Conservation (phyloP, 139 green algal species). For the Chlorella vulgaris region DNA sequence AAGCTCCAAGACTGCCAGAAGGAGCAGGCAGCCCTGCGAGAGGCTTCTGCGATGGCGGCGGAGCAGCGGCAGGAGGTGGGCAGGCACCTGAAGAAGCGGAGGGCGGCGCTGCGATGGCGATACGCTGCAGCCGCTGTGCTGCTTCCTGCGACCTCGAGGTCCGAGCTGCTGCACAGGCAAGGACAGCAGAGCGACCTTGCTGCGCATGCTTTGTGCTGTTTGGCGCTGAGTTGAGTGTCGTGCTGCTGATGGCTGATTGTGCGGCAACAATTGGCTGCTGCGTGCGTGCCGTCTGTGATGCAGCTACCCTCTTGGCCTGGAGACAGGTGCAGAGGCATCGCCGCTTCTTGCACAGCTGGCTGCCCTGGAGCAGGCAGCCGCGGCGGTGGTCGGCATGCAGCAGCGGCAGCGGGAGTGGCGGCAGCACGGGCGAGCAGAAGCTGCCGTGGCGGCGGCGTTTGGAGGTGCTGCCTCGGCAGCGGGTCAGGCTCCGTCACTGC, state of each 20-base stretch:
- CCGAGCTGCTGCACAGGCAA: not conserved
- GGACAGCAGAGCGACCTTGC: no score
- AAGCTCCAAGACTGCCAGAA: constrained; percentile 7
- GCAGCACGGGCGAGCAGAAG: not conserved
- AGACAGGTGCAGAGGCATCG: not conserved
- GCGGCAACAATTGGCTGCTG: no score
- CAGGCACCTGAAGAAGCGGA: not conserved
- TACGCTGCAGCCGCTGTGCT: constrained; percentile 1
- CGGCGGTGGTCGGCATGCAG: not conserved
- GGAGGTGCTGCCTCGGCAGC: not conserved
- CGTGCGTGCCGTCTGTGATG: no score
- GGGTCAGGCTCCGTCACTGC: not conserved
- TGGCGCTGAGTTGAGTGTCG: no score
- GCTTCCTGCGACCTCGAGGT: not conserved
- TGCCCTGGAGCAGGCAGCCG: not conserved
- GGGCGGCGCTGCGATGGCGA: constrained; percentile 25
- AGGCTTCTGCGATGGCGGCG: not conserved
- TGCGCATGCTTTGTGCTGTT: no score
- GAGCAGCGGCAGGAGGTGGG: not conserved
- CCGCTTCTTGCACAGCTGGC: not conserved
- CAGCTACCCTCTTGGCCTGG: not conserved
- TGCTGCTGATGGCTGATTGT: no score
- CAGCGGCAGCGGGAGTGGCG: not conserved
- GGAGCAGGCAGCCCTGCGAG: not conserved
- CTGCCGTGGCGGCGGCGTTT: not conserved